phyloP scores from a whole-genome alignment of 495 filamentous ascomycete species.

The Neurospora sp. region DNA sequence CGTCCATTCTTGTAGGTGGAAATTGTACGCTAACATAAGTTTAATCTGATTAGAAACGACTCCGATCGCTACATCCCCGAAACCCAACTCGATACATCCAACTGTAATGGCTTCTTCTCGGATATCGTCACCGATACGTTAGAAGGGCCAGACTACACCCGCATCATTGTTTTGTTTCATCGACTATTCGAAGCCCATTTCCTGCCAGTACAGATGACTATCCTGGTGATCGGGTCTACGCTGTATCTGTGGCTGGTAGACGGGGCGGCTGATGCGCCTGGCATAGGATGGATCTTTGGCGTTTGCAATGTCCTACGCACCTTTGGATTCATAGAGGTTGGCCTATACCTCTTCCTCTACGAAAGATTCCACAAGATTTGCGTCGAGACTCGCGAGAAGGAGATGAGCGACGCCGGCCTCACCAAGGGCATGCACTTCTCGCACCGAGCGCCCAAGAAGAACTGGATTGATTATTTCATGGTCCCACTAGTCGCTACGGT shows the following conservation, averaged over 20 bases:
- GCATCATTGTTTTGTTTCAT: constrained; percentile 41
- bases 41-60: constrained; percentile 21
- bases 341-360: constrained; percentile 49
- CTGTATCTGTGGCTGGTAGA: constrained; percentile 42
- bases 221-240: constrained; percentile 49
- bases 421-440: constrained; percentile 50
- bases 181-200: constrained; percentile 63
- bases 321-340: constrained; percentile 48
- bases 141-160: constrained; percentile 33
- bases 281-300: constrained; percentile 41
- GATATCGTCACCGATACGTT: constrained; percentile 37
- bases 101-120: constrained; percentile 37
- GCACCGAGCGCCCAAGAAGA: constrained; percentile 39
- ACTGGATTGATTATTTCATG: constrained; percentile 45
- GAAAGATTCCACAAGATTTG: constrained; percentile 51
- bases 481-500: constrained; percentile 51
- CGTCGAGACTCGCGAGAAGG: constrained; percentile 44
- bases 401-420: constrained; percentile 53
- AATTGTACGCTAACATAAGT: constrained; percentile 3
- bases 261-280: constrained; percentile 34
- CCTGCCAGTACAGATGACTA: constrained; percentile 51
- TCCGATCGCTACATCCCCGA: constrained; percentile 38
- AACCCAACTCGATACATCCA: constrained; percentile 27
- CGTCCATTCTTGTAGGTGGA: not conserved
- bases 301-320: constrained; percentile 49